Conservation (phyloP, 2,329 filamentous ascomycete genomes). For the Neofusicoccum umdonicola region DNA sequence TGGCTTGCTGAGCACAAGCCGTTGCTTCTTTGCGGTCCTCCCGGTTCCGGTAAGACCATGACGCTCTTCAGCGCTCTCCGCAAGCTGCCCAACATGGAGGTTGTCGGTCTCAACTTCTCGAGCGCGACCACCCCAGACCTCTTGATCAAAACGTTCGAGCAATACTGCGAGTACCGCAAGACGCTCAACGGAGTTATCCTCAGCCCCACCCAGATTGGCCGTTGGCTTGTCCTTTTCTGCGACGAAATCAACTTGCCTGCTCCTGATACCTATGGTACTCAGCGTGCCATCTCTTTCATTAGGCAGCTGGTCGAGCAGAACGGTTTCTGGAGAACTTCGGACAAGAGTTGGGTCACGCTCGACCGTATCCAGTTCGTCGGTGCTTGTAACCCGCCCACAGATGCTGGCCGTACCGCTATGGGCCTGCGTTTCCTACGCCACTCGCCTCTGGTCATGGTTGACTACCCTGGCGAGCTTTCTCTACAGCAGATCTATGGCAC, state of each 20-base stretch:
- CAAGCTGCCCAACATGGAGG: slow-evolving; percentile 97
- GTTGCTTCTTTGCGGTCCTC: slow-evolving; percentile 90
- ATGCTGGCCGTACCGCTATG: slow-evolving; percentile 92
- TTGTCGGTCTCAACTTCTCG: slow-evolving; percentile 98
- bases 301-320: slow-evolving; percentile 98
- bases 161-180: slow-evolving; percentile 99
- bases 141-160: slow-evolving; percentile 98
- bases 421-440: slow-evolving; percentile 92
- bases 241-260: slow-evolving; percentile 99
- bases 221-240: slow-evolving; percentile 98
- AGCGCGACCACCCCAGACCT: slow-evolving; percentile 97
- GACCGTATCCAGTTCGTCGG: slow-evolving; percentile 99
- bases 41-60: slow-evolving; percentile 99
- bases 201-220: slow-evolving; percentile 91
- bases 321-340: slow-evolving; percentile 96
- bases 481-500: slow-evolving; percentile 97
- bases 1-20: slow-evolving; percentile 99
- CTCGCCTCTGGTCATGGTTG: slow-evolving; percentile 98
- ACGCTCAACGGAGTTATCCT: slow-evolving; percentile 94
- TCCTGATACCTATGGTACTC: slow-evolving; percentile 95
- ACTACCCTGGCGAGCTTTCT: slow-evolving; percentile 94
- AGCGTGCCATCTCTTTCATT: slow-evolving; percentile 94
- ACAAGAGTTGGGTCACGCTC: slow-evolving; percentile 96
- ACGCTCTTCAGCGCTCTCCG: slow-evolving; percentile 95
- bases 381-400: slow-evolving; percentile 96